A percentile compares a stretch with the other conserved stretches of the same genome.
phyloP scores from a whole-genome alignment of 306 rosid species.

The Phaseolus lunatus region DNA sequence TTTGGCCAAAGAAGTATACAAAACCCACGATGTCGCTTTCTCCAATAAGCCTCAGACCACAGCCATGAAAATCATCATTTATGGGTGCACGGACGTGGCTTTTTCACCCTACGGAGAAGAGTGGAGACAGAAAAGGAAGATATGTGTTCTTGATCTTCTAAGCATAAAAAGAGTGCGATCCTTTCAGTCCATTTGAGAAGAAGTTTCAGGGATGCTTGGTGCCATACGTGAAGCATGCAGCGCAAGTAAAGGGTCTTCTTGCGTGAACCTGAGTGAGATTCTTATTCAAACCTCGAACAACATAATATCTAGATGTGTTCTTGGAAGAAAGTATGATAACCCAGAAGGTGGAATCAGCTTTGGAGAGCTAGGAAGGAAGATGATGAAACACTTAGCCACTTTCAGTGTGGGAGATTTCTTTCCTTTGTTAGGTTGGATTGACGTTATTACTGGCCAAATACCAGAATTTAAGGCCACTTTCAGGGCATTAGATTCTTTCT shows the following conservation, averaged over 20 bases:
- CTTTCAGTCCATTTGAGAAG: constrained; percentile 13
- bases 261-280: constrained; percentile 39
- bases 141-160: neutral
- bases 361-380: constrained; percentile 24
- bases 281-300: constrained; percentile 27
- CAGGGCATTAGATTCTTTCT: constrained; percentile 35
- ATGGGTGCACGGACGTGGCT: neutral
- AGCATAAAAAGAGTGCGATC: neutral
- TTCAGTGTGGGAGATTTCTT: constrained; percentile 52
- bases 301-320: constrained; percentile 35
- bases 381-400: neutral
- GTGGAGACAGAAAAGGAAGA: constrained; percentile 19
- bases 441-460: constrained; percentile 41
- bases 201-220: constrained; percentile 11
- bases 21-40: neutral
- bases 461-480: constrained; percentile 27
- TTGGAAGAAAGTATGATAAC: constrained; percentile 32
- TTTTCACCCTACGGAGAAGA: neutral
- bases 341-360: neutral
- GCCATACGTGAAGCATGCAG: neutral
- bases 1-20: neutral
- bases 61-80: neutral
- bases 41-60: neutral
- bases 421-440: constrained; percentile 56
- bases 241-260: neutral